Evolutionary conservation across 441 rosid species (phyloP), one percentile per base, ranked within the genome.

Genomic region (Adansonia rubrostipa): DNA sequence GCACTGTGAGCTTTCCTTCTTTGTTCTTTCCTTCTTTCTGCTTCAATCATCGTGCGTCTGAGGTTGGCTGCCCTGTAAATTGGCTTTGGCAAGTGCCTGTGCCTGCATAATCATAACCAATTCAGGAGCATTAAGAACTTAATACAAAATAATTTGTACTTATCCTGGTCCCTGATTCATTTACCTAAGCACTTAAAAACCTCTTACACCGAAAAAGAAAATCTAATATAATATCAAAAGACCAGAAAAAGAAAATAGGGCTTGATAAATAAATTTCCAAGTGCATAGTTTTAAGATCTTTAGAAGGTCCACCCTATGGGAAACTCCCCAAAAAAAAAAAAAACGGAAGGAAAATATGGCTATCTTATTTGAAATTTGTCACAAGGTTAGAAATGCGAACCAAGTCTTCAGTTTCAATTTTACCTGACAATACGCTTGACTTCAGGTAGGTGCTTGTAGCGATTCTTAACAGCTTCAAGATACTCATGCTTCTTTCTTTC

Each of bases 391-490:
- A 73, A 73, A 57, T 6, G 19, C 3, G 17, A 57, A 73, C 53
- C 4, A 65, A 65, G 4, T 53, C 33, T 70, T 44, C 60, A 19
- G 57, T 15, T 48, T 42, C 24, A 70, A 48, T 50, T 78, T 66
- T 82, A 96, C 99, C 98, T 93, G 58, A 87, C 86, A 70, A 94
- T 96, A 15, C 98, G 96, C 85, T 93, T 93, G 84, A 96, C 82
- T 87, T 96, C 99, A 74, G 91, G 90, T 75, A 96, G 96, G 83
- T 94, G 95, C 87, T 91, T 89, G 85, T 93, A 96, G 9, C 97
- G 96, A 48, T 89, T 90, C 94, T 89, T 92, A 69, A 94, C 85
- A 83, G 96, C 93, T 70, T 93, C 98, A 15, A 88, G 70, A 82
- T 96, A 94, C 62, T 94, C 94, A 22, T 93, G 98, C 86, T 87